Percentiles rank a stretch among this genome's conserved stretches.
phyloP scores from a whole-genome alignment of 495 filamentous ascomycete species.

The Mytilinidion resinicola region DNA sequence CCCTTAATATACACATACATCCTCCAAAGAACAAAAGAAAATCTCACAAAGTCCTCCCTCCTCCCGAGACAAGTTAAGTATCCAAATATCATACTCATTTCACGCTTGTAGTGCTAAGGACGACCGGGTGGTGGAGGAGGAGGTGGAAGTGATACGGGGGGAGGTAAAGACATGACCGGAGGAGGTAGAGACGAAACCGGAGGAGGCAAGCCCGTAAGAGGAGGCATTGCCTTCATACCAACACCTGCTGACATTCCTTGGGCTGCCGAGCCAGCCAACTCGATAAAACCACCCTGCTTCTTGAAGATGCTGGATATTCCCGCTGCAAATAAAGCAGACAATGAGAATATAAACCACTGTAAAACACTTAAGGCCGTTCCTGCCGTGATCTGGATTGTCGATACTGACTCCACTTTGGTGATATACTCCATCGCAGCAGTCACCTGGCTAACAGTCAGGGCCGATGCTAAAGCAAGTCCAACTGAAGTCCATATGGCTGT shows the following conservation, averaged over 20 bases:
- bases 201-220: too few relatives aligned
- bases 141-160: too few relatives aligned
- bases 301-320: slow-evolving; percentile 6
- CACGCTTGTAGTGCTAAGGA: too few relatives aligned
- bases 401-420: neutral
- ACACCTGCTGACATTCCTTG: neutral
- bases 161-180: too few relatives aligned
- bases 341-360: slow-evolving; percentile 6
- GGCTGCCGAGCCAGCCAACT: neutral
- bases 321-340: slow-evolving; percentile 3
- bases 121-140: too few relatives aligned
- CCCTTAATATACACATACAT: too few relatives aligned
- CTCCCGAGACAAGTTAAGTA: too few relatives aligned
- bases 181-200: too few relatives aligned
- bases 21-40: too few relatives aligned
- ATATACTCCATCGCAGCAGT: slow-evolving; percentile 4
- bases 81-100: too few relatives aligned
- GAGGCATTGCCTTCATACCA: neutral
- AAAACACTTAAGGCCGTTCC: slow-evolving; percentile 1
- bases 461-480: slow-evolving; percentile 4
- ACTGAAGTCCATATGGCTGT: slow-evolving; percentile 1
- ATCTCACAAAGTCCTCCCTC: too few relatives aligned
- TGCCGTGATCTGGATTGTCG: neutral
- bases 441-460: neutral
- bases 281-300: neutral